Evolutionary conservation across 371 early-diverging fungal genomes (phyloP), one percentile per base, ranked within the genome.

Genomic region (Caulochytrium protostelioides): DNA sequence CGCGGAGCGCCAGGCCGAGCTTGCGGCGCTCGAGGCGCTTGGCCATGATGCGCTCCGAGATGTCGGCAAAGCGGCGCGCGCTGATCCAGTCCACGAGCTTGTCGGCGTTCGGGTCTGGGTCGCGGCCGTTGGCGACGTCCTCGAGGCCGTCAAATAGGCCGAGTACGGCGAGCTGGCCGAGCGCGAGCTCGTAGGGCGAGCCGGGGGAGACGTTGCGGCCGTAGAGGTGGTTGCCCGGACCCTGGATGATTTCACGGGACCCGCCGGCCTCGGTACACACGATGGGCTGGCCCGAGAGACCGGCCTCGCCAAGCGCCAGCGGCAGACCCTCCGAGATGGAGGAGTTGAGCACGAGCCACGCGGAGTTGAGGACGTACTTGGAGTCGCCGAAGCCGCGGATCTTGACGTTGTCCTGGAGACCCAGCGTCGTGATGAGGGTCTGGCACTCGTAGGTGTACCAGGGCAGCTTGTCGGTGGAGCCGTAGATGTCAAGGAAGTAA

Each of bases 221-320:
- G 7, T 18, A 30, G 8, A 18, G 18, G 12, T 2, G 6, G 16
- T 21, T 22, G 23, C 13, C 28, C 15, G 15, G 4, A 9, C 29
- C 37, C 13, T 14, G 17, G 16, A 36, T 35, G 14, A 42, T 37
- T 29, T 42, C 42, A 12, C 42, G 35, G 3, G 36, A 35, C 8
- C 42, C 42, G 7, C 42, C 42, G 13, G 32, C 42, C 22, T 42
- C 42, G 4, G 42, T 42, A 29, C 42, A 42, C 13, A 42, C 42
- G 15, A 42, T 32, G 5, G 42, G 42, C 10, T 22, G 31, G 19
- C 42, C 42, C 17, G 40, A 37, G 21, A 42, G 32, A 20, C 42
- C 42, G 3, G 42, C 42, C 25, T 42, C 42, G 18, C 42, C 42
- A 16, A 42, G 37, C 13, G 42, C 42, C 5, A 42, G 32, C 20